Evolutionary conservation across 2,329 filamentous ascomycete genomes (phyloP).

Genomic region (Colletotrichum nymphaeae): DNA sequence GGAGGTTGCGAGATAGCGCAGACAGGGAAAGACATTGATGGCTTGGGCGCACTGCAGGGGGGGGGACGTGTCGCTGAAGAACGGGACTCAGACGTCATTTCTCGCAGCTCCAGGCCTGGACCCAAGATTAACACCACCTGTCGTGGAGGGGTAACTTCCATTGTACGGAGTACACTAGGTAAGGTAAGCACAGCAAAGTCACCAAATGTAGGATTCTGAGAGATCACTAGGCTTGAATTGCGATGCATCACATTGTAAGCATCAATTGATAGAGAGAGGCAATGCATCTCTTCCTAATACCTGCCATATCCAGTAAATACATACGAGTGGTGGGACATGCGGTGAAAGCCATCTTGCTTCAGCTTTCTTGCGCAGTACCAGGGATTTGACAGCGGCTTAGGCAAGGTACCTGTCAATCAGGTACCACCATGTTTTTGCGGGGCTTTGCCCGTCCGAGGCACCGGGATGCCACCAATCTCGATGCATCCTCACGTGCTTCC

Average conservation of each 20-base stretch:
- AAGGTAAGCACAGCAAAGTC: background rate
- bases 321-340: background rate
- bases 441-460: background rate
- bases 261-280: too few relatives aligned
- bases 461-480: conserved; percentile 18
- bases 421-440: conserved; percentile 16
- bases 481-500: conserved; percentile 1
- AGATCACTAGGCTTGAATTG: too few relatives aligned
- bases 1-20: background rate
- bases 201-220: too few relatives aligned
- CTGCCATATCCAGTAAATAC: too few relatives aligned
- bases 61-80: conserved; percentile 7
- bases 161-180: too few relatives aligned
- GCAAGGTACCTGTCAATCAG: conserved; percentile 4
- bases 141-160: background rate
- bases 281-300: too few relatives aligned
- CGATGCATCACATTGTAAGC: too few relatives aligned
- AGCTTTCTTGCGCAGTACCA: background rate
- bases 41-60: background rate
- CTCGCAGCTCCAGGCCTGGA: background rate
- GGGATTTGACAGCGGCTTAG: too few relatives aligned
- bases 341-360: background rate
- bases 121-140: background rate
- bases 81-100: conserved; percentile 11
- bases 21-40: background rate